These are phyloP conservation scores for Sarcodon aspratus DNA, from an alignment of 768 basidiomycete genomes.

Conservation along the genomic window DNA sequence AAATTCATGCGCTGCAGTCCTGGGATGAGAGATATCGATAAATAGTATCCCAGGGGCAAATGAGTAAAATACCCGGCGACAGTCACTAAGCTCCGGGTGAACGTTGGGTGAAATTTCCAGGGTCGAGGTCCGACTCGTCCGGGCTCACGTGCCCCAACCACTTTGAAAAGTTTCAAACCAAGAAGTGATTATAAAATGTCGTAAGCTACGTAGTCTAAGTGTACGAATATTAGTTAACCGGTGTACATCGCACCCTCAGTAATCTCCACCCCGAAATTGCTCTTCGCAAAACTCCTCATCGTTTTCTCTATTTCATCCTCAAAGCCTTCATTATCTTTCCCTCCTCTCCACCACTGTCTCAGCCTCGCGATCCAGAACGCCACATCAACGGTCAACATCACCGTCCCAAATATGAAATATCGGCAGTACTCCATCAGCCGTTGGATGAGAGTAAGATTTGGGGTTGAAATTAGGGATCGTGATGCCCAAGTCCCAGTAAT, in stretches of 20 bases:
- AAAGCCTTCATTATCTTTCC: slow-evolving; percentile 42
- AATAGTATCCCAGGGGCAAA: no score
- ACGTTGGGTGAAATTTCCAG: no score
- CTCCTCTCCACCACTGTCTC: slow-evolving; percentile 34
- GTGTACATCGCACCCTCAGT: slow-evolving; percentile 11
- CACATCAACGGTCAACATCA: slow-evolving; percentile 61
- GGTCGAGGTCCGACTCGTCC: no score
- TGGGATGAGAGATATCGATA: neutral
- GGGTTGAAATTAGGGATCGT: slow-evolving; percentile 39
- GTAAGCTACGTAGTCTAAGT: no score
- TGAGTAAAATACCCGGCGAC: no score
- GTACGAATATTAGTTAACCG: neutral
- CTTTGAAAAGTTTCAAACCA: no score
- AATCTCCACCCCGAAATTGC: slow-evolving; percentile 71
- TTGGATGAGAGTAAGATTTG: slow-evolving; percentile 27
- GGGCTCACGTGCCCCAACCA: no score
- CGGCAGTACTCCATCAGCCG: slow-evolving; percentile 43
- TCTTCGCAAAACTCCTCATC: slow-evolving; percentile 66
- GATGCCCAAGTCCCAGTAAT: slow-evolving; percentile 82
- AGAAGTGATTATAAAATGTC: no score
- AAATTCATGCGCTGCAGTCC: neutral
- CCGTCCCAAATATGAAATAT: slow-evolving; percentile 48
- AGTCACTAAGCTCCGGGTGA: no score
- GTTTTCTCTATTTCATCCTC: slow-evolving; percentile 76
- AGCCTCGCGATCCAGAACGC: slow-evolving; percentile 56